These are phyloP conservation scores for Scenedesmus sp. DNA, from an alignment of 163 green algal genomes.

Conservation along the genomic window DNA sequence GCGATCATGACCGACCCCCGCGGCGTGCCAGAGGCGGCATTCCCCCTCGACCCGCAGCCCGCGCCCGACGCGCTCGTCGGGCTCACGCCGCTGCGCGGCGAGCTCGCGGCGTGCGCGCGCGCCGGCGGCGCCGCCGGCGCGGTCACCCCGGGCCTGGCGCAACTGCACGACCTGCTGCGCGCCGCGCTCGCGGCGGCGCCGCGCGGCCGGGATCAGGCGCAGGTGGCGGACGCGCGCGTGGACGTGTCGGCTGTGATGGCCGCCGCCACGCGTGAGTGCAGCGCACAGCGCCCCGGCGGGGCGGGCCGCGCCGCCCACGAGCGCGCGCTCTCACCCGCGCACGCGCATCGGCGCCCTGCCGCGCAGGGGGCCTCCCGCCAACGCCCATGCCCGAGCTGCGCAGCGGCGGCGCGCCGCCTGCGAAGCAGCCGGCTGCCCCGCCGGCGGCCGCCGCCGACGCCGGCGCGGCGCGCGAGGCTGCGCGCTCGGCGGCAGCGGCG, in stretches of 20 bases:
- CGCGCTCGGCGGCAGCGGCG: background rate
- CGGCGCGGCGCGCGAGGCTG: background rate
- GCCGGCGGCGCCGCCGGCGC: background rate
- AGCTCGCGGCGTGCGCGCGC: conserved; percentile 4
- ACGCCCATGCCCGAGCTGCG: conserved; percentile 15
- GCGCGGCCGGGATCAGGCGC: conserved; percentile 12
- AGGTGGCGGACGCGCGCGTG: background rate
- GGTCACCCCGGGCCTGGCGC: conserved; percentile 21
- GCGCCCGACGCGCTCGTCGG: conserved; percentile 20
- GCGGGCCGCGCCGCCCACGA: too few species aligned
- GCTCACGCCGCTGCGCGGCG: background rate
- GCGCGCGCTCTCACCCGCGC: too few species aligned
- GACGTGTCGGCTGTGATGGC: conserved; percentile 23
- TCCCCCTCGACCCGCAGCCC: background rate
- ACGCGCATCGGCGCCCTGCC: too few species aligned
- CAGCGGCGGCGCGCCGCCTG: background rate
- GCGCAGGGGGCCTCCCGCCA: background rate
- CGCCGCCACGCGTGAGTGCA: conserved; percentile 30
- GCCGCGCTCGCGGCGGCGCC: background rate
- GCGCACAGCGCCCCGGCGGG: too few species aligned
- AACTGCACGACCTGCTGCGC: conserved; percentile 34
- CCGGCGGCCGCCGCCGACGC: background rate
- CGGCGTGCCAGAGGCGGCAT: conserved; percentile 34
- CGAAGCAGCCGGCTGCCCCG: background rate
- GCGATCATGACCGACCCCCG: conserved; percentile 33